These are phyloP conservation scores for Crepidotus variabilis DNA, from an alignment of 768 basidiomycete genomes.

Conservation along the genomic window DNA sequence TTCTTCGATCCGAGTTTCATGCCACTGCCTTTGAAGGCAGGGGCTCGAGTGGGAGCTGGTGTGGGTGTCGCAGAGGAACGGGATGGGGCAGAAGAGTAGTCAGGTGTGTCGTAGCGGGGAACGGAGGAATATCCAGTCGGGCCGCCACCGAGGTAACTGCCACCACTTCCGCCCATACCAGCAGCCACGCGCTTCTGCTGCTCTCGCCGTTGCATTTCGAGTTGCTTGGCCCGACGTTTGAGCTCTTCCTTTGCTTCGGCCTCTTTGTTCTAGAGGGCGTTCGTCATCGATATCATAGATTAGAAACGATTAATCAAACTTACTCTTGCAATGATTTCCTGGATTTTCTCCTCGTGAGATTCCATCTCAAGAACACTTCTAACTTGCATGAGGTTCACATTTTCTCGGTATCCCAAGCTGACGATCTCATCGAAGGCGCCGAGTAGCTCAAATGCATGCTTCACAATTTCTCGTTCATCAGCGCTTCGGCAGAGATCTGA, in stretches of 20 bases:
- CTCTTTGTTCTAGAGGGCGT: constrained; percentile 79
- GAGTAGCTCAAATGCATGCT: constrained; percentile 89
- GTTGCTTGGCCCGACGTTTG: constrained; percentile 94
- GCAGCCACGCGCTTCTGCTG: constrained; percentile 74
- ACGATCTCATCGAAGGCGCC: constrained; percentile 97
- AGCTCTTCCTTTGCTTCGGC: constrained; percentile 99
- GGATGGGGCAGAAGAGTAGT: constrained; percentile 35
- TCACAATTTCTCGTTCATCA: constrained; percentile 85
- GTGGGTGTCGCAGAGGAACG: constrained; percentile 38
- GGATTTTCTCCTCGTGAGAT: constrained; percentile 91
- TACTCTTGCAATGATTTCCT: constrained; percentile 95
- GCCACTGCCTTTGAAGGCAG: constrained; percentile 89
- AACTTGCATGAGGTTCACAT: constrained; percentile 76
- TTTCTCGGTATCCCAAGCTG: constrained; percentile 81
- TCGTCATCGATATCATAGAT: constrained; percentile 2
- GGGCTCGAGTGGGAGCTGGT: constrained; percentile 51
- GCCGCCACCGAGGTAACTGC: constrained; percentile 65
- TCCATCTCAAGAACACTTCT: constrained; percentile 83
- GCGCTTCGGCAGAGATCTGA: constrained; percentile 86
- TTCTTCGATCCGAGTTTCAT: constrained; percentile 98
- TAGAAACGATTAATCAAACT: constrained; percentile 19
- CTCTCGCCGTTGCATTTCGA: constrained; percentile 96
- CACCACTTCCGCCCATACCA: constrained; percentile 39
- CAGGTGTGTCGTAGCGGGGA: constrained; percentile 67
- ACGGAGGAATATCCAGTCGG: constrained; percentile 68